These are phyloP conservation scores for Haplosporangium sp. DNA, from an alignment of 371 early-diverging fungal species.

Conservation along the genomic window DNA sequence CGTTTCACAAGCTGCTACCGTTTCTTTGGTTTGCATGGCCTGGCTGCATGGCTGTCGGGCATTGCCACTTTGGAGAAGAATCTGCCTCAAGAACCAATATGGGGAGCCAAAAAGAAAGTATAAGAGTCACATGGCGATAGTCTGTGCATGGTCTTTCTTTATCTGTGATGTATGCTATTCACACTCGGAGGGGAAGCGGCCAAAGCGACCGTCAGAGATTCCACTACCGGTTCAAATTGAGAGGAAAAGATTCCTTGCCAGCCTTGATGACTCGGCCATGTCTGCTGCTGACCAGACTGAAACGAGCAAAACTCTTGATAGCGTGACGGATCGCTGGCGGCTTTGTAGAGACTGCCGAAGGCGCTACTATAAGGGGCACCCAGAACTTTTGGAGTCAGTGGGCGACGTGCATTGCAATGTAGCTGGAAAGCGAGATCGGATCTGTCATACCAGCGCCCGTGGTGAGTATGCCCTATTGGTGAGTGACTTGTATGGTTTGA, in stretches of 20 bases:
- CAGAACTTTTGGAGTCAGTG: background rate
- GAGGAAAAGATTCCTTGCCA: too few species aligned
- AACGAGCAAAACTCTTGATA: too few species aligned
- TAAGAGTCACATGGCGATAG: conserved; percentile 12
- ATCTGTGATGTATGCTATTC: conserved; percentile 10
- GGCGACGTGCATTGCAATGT: background rate
- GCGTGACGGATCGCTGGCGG: too few species aligned
- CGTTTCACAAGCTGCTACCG: conserved; percentile 4
- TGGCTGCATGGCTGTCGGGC: conserved; percentile 11
- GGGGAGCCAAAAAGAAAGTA: conserved; percentile 13
- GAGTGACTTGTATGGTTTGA: too few species aligned
- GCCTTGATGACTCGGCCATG: too few species aligned
- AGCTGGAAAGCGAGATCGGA: too few species aligned
- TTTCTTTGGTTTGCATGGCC: conserved; percentile 1
- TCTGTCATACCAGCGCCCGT: too few species aligned
- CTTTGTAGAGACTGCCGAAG: background rate
- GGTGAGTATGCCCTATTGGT: too few species aligned
- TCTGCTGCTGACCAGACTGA: too few species aligned
- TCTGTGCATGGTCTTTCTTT: conserved; percentile 7
- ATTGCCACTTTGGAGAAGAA: background rate
- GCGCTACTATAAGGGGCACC: background rate
- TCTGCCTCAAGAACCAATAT: background rate
- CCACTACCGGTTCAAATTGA: background rate
- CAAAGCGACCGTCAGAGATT: background rate
- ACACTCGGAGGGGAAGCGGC: background rate